Conservation (phyloP, 1,284 basidiomycete genomes). For the Pholiota adiposa region DNA sequence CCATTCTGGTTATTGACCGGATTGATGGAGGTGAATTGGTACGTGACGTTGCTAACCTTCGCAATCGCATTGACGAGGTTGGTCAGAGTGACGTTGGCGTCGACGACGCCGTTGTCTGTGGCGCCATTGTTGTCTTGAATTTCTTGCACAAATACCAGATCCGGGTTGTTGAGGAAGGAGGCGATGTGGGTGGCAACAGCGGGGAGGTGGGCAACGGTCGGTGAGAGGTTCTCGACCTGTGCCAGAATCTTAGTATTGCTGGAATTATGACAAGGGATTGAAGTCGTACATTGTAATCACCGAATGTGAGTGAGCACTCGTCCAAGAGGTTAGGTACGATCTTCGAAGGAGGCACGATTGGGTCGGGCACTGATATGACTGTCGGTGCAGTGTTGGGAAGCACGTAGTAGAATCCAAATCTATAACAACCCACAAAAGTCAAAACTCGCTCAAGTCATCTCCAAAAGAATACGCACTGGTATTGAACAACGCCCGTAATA, state of each 20-base stretch:
- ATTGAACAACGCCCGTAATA: conserved; percentile 61
- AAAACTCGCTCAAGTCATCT: background rate
- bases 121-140: conserved; percentile 67
- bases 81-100: conserved; percentile 57
- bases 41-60: conserved; percentile 46
- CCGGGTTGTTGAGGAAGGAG: conserved; percentile 54
- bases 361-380: conserved; percentile 43
- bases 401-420: conserved; percentile 59
- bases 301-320: conserved; percentile 54
- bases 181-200: conserved; percentile 60
- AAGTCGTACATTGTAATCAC: conserved; percentile 56
- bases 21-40: conserved; percentile 54
- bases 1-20: conserved; percentile 62
- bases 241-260: background rate
- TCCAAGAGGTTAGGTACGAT: conserved; percentile 39
- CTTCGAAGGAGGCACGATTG: conserved; percentile 42
- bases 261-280: background rate
- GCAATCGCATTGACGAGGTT: conserved; percentile 55
- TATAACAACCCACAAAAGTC: conserved; percentile 18
- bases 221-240: conserved; percentile 63
- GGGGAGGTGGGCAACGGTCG: conserved; percentile 51
- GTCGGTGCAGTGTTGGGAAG: conserved; percentile 58
- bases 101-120: conserved; percentile 57
- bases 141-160: conserved; percentile 69
- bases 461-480: conserved; percentile 42